Percentiles rank a stretch among this genome's conserved stretches.
phyloP scores from a whole-genome alignment of 768 basidiomycete genomes.

The Tulasnella sp. region DNA sequence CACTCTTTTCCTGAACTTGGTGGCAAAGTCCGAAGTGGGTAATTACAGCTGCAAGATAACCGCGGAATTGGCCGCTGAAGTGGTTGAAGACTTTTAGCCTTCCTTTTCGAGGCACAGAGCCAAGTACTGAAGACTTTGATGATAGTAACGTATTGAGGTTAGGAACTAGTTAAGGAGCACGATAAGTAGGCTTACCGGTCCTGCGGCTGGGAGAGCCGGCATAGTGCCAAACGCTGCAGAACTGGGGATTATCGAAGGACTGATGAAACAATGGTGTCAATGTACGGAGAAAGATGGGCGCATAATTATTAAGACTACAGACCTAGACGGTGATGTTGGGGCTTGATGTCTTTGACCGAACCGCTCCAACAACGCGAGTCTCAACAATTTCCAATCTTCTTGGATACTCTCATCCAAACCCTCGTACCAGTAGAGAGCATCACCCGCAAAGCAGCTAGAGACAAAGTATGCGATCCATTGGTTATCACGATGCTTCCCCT shows the following conservation, averaged over 20 bases:
- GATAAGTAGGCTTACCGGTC: not conserved
- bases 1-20: not conserved
- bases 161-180: not conserved
- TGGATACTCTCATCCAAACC: not conserved
- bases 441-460: not conserved
- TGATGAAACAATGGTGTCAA: not conserved
- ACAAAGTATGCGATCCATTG: not conserved
- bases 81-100: not conserved
- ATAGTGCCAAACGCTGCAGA: not conserved
- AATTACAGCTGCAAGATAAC: not conserved
- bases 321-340: not conserved
- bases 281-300: no score
- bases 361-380: not conserved
- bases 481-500: slow-evolving; percentile 4
- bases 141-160: no score
- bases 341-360: not conserved
- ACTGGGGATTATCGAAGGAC: not conserved
- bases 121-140: no score
- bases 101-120: not conserved
- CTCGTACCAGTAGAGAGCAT: not conserved
- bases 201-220: not conserved
- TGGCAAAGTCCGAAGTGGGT: not conserved
- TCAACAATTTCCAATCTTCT: not conserved
- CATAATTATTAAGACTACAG: not conserved
- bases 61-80: not conserved